These are phyloP conservation scores for Paspalum notatum DNA, from an alignment of 176 grass and related monocot species.

Conservation along the genomic window DNA sequence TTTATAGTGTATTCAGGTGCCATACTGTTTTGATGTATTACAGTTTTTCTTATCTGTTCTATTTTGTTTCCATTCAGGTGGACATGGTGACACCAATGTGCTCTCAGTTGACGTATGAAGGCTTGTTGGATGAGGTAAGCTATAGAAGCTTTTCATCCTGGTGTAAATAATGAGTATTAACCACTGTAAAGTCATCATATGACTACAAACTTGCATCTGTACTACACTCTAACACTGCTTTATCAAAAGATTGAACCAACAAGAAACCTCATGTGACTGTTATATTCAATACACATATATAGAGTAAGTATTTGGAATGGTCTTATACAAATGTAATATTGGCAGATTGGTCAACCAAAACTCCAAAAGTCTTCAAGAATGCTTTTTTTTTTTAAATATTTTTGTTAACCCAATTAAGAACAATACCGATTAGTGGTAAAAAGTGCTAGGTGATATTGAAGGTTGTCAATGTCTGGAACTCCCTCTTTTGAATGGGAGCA, in stretches of 20 bases:
- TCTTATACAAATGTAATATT: background rate
- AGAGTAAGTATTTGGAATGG: background rate
- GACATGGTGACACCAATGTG: slow-evolving; percentile 99
- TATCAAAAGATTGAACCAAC: background rate
- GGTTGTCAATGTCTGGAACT: slow-evolving; percentile 2
- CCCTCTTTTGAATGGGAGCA: background rate
- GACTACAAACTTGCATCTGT: slow-evolving; percentile 3
- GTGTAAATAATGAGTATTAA: background rate
- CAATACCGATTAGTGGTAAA: background rate
- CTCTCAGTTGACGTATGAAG: slow-evolving; percentile 96
- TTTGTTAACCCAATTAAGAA: background rate
- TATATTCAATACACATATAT: background rate
- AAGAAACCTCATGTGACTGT: slow-evolving; percentile 4
- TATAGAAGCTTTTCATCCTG: background rate
- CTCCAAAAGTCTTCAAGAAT: background rate
- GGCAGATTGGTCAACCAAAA: background rate
- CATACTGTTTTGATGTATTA: slow-evolving; percentile 10
- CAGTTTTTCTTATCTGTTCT: slow-evolving; percentile 17
- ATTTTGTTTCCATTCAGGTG: slow-evolving; percentile 59
- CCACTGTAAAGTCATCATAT: background rate
- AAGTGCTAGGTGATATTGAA: background rate
- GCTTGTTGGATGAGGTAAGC: slow-evolving; percentile 90
- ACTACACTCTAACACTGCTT: background rate
- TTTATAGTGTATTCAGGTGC: background rate
- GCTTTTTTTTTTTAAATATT: background rate